phyloP scores from a whole-genome alignment of 352 stramenopile genomes.

The Globisporangium cederbergense region DNA sequence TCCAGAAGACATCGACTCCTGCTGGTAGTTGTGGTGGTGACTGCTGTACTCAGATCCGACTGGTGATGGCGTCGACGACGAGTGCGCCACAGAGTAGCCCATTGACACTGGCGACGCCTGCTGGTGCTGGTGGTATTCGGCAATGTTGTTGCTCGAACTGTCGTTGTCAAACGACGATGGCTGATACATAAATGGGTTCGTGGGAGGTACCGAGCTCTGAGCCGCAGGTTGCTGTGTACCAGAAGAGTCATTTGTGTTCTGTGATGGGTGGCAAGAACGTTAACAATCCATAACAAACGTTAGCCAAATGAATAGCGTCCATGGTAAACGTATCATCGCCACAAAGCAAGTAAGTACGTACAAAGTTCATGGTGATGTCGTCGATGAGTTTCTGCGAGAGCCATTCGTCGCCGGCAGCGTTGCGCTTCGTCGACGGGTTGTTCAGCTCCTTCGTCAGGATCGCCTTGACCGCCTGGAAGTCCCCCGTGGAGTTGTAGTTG shows the following conservation, averaged over 20 bases:
- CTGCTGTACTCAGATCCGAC: background rate
- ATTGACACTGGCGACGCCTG: conserved; percentile 34
- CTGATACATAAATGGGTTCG: conserved; percentile 36
- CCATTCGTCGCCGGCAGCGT: conserved; percentile 53
- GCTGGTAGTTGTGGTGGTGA: conserved; percentile 6
- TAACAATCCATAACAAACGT: background rate
- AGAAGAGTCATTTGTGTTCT: conserved; percentile 13
- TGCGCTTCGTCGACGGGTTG: conserved; percentile 66
- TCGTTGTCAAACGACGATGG: conserved; percentile 6
- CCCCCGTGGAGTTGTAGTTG: conserved; percentile 71
- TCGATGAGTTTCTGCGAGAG: conserved; percentile 75
- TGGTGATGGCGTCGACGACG: conserved; percentile 1
- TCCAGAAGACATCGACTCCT: conserved; percentile 9
- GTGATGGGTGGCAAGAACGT: background rate
- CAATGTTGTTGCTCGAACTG: conserved; percentile 13
- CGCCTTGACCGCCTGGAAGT: conserved; percentile 73
- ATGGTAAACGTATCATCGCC: too few species aligned
- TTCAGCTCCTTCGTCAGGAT: conserved; percentile 60
- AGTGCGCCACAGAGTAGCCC: conserved; percentile 23
- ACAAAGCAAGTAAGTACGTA: conserved; percentile 14
- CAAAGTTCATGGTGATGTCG: conserved; percentile 65
- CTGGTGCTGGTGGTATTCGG: conserved; percentile 15
- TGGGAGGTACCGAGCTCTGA: background rate
- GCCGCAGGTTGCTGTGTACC: background rate
- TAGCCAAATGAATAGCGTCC: background rate